Percentiles rank a stretch among this genome's conserved stretches.
These are phyloP conservation scores for Malus fusca DNA, from an alignment of 306 rosid genomes.

Conservation along the genomic window DNA sequence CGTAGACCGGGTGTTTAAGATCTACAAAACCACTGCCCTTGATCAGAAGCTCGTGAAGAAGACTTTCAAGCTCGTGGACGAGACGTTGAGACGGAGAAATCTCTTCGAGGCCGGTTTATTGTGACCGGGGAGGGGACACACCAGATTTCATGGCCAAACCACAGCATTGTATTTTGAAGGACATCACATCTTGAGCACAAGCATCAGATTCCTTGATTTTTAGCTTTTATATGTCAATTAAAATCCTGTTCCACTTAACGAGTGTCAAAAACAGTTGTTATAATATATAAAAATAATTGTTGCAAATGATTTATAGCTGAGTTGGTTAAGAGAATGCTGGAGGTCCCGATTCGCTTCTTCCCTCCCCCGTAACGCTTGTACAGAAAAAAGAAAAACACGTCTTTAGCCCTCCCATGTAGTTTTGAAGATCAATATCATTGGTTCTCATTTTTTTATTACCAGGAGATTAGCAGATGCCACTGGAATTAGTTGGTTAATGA, in stretches of 20 bases:
- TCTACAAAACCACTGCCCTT: constrained; percentile 90
- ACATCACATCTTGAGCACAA: constrained; percentile 37
- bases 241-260: constrained; percentile 38
- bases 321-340: not conserved
- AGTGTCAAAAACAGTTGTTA: constrained; percentile 11
- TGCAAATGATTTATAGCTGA: not conserved
- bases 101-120: constrained; percentile 93
- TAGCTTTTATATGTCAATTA: constrained; percentile 34
- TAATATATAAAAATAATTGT: not conserved
- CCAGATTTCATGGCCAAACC: constrained; percentile 4
- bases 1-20: constrained; percentile 86
- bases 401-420: too few species aligned
- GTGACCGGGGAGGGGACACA: constrained; percentile 31
- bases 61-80: constrained; percentile 97
- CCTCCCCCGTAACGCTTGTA: too few species aligned
- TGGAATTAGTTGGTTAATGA: not conserved
- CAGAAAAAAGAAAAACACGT: too few species aligned
- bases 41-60: constrained; percentile 98
- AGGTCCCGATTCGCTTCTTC: not conserved
- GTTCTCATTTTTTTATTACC: not conserved
- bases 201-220: constrained; percentile 50
- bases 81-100: constrained; percentile 85
- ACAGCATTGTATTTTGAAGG: constrained; percentile 6
- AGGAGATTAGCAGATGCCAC: not conserved
- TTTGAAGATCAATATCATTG: too few species aligned